A percentile compares a stretch with the other conserved stretches of the same genome.
Conservation (phyloP, 1,284 basidiomycete genomes). For the Heterobasidion irregulare region DNA sequence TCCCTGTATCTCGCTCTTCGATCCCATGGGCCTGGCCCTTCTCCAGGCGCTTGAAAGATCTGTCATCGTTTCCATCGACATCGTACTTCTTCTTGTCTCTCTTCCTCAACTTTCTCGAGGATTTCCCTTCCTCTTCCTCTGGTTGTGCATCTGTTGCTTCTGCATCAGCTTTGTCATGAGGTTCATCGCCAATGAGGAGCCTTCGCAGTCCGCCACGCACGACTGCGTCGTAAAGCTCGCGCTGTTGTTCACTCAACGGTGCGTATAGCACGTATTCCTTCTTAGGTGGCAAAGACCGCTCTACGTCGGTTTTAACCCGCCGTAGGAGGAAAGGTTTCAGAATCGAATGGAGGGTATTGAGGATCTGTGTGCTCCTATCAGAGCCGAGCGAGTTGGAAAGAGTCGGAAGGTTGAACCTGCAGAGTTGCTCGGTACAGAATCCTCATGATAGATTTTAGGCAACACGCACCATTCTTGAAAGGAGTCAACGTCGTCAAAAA, state of each 20-base stretch:
- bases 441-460: constrained; percentile 2
- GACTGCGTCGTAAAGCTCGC: constrained; percentile 78
- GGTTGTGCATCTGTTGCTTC: constrained; percentile 14
- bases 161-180: constrained; percentile 13
- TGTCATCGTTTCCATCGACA: constrained; percentile 59
- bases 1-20: constrained; percentile 16
- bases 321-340: constrained; percentile 94
- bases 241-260: constrained; percentile 76
- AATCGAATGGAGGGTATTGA: constrained; percentile 81
- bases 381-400: constrained; percentile 50
- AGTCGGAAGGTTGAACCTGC: constrained; percentile 68
- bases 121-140: constrained; percentile 23
- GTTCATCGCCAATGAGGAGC: constrained; percentile 33
- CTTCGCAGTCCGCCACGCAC: constrained; percentile 59
- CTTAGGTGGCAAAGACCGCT: constrained; percentile 78
- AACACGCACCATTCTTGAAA: constrained; percentile 83
- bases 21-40: constrained; percentile 23
- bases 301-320: constrained; percentile 88
- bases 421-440: background rate
- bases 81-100: constrained; percentile 27
- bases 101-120: constrained; percentile 20
- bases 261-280: constrained; percentile 96
- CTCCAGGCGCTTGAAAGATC: constrained; percentile 62
- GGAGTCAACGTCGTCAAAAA: constrained; percentile 85
- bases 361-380: constrained; percentile 58